phyloP scores from a whole-genome alignment of 257 asterid species.

The Nicotiana sylvestris region DNA sequence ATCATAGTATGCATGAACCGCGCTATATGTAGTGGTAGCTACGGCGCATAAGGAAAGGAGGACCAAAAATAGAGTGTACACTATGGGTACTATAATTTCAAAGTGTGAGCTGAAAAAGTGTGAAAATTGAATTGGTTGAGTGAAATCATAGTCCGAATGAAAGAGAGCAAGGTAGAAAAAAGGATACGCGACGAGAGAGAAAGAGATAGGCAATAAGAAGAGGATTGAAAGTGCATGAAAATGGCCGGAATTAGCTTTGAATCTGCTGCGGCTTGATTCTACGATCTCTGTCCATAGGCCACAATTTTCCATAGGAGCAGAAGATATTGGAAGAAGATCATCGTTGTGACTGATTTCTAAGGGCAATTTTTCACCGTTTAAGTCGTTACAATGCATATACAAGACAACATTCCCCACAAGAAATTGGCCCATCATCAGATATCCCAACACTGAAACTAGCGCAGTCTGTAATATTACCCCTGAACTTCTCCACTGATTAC shows the following conservation, averaged over 20 bases:
- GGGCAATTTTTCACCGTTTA: too few relatives aligned
- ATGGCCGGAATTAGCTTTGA: not conserved
- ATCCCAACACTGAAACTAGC: too few relatives aligned
- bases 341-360: too few relatives aligned
- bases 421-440: not conserved
- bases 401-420: not conserved
- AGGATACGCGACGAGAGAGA: not conserved
- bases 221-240: not conserved
- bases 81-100: not conserved
- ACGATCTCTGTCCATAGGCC: not conserved
- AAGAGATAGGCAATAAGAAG: not conserved
- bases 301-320: not conserved
- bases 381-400: not conserved
- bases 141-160: not conserved
- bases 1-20: too few relatives aligned
- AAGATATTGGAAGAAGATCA: too few relatives aligned
- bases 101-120: not conserved
- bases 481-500: constrained; percentile 12
- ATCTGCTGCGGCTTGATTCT: not conserved
- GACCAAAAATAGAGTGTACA: not conserved
- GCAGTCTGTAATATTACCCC: not conserved
- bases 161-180: not conserved
- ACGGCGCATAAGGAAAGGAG: not conserved
- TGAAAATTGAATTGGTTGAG: not conserved
- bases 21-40: not conserved